A percentile compares a stretch with the other conserved stretches of the same genome.
Evolutionary conservation across 1,139 yeast genomes (phyloP).

Genomic region (Magnusiomyces ingens): DNA sequence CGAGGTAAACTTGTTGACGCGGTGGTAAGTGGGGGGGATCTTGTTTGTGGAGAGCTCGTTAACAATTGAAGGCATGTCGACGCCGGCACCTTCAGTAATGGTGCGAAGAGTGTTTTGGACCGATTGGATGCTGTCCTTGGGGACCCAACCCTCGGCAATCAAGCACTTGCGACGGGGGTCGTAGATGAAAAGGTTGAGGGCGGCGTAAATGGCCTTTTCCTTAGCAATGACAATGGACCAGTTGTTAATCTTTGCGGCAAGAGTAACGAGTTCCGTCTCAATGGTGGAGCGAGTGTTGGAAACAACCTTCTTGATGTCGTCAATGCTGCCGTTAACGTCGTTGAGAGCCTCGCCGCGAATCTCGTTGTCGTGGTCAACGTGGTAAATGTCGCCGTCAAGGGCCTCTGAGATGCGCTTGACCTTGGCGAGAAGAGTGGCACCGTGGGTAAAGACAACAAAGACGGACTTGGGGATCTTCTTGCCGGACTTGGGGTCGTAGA

Average conservation of each 20-base stretch:
- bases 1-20: constrained; percentile 82
- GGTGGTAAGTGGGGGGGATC: constrained; percentile 90
- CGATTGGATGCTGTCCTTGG: constrained; percentile 44
- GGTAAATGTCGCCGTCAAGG: constrained; percentile 70
- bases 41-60: constrained; percentile 74
- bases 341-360: constrained; percentile 52
- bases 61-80: constrained; percentile 65
- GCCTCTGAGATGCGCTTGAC: constrained; percentile 75
- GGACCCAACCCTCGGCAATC: constrained; percentile 98
- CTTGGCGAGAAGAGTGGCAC: constrained; percentile 59
- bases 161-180: constrained; percentile 80
- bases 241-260: constrained; percentile 61
- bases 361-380: constrained; percentile 53
- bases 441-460: constrained; percentile 84
- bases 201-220: constrained; percentile 69
- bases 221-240: constrained; percentile 63
- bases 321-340: constrained; percentile 52
- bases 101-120: constrained; percentile 46
- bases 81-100: constrained; percentile 51
- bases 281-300: constrained; percentile 65
- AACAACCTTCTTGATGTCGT: constrained; percentile 63
- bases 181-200: constrained; percentile 74
- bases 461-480: constrained; percentile 57
- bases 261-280: constrained; percentile 65
- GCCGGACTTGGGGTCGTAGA: constrained; percentile 45